Evolutionary conservation across 495 filamentous ascomycete genomes (phyloP).

Genomic region (Tuber melanosporum): DNA sequence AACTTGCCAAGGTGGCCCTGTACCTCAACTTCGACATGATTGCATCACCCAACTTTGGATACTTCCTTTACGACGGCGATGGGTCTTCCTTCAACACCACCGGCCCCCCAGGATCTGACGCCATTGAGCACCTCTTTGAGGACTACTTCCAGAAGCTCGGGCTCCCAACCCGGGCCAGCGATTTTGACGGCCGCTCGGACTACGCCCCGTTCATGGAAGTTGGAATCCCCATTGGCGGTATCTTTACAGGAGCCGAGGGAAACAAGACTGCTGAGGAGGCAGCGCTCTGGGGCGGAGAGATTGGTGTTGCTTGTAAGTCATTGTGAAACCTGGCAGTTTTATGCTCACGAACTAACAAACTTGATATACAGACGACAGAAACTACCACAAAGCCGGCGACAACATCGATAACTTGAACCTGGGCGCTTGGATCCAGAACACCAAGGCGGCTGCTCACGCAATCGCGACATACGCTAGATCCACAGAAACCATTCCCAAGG

Average conservation of each 20-base stretch:
- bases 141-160: slow-evolving; percentile 51
- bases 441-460: slow-evolving; percentile 56
- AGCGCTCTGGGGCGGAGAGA: slow-evolving; percentile 54
- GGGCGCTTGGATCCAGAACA: slow-evolving; percentile 56
- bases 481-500: slow-evolving; percentile 43
- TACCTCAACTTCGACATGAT: slow-evolving; percentile 81
- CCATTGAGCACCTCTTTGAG: slow-evolving; percentile 59
- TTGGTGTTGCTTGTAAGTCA: slow-evolving; percentile 51
- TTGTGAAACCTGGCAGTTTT: slow-evolving; percentile 38
- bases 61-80: slow-evolving; percentile 66
- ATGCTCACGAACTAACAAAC: slow-evolving; percentile 17
- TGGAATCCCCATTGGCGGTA: slow-evolving; percentile 58
- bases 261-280: slow-evolving; percentile 58
- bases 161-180: slow-evolving; percentile 48
- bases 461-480: slow-evolving; percentile 58
- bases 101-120: slow-evolving; percentile 58
- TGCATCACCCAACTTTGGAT: slow-evolving; percentile 62
- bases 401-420: slow-evolving; percentile 54
- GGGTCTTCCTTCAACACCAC: slow-evolving; percentile 56
- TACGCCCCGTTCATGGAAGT: slow-evolving; percentile 61
- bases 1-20: slow-evolving; percentile 54
- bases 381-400: slow-evolving; percentile 59
- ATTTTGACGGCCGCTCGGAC: slow-evolving; percentile 61
- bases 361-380: slow-evolving; percentile 50
- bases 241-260: slow-evolving; percentile 64